Evolutionary conservation across 345 rosid genomes (phyloP).

Genomic region (Camelina laxa): DNA sequence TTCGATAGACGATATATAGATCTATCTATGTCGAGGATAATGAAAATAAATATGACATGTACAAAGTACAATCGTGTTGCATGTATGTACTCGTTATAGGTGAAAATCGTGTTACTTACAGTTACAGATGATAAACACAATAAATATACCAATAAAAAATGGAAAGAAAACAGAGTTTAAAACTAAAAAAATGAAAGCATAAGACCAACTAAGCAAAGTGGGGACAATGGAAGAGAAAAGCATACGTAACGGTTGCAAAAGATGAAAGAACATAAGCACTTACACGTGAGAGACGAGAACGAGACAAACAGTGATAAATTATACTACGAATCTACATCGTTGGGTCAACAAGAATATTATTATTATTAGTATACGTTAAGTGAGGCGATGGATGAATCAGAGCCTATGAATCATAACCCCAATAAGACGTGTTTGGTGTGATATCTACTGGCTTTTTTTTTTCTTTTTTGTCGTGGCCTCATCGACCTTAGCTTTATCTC

Average conservation of each 20-base stretch:
- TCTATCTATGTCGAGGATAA: not conserved
- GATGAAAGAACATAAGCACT: slow-evolving; percentile 23
- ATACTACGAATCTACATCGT: slow-evolving; percentile 27
- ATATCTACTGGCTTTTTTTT: slow-evolving; percentile 36
- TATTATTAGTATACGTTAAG: not conserved
- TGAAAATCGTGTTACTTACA: not conserved
- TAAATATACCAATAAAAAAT: not conserved
- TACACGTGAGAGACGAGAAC: slow-evolving; percentile 40
- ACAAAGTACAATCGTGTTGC: not conserved
- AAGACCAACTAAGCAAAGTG: slow-evolving; percentile 16
- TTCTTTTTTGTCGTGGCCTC: slow-evolving; percentile 31
- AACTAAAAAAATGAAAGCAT: not conserved
- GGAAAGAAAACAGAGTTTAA: not conserved
- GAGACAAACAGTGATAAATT: slow-evolving; percentile 20
- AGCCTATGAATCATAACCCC: slow-evolving; percentile 33
- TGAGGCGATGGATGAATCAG: slow-evolving; percentile 23
- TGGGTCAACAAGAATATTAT: slow-evolving; percentile 27
- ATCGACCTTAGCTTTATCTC: slow-evolving; percentile 14
- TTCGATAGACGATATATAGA: not conserved
- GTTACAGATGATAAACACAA: not conserved
- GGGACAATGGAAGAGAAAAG: slow-evolving; percentile 27
- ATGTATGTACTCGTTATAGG: not conserved
- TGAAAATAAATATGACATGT: not conserved
- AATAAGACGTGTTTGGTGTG: slow-evolving; percentile 42
- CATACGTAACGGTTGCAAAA: slow-evolving; percentile 31